phyloP scores from a whole-genome alignment of 148 eudicot genomes.

The Rhododendron vialii region DNA sequence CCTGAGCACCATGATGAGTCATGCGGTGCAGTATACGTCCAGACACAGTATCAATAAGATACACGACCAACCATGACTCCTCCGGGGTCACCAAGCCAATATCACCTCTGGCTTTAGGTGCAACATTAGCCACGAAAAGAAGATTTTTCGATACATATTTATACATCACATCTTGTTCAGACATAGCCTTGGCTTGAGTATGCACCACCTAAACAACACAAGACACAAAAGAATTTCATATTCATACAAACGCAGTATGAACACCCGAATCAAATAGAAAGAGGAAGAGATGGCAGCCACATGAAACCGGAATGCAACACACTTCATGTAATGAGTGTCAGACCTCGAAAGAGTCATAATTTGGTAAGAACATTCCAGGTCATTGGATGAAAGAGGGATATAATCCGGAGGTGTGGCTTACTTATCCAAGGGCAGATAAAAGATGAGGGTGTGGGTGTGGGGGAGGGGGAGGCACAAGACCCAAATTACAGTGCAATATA shows the following conservation, averaged over 20 bases:
- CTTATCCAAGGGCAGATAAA: background rate
- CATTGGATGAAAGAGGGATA: background rate
- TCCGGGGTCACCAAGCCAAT: slow-evolving; percentile 92
- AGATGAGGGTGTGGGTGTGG: background rate
- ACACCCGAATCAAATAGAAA: background rate
- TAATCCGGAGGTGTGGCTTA: background rate
- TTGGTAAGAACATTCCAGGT: background rate
- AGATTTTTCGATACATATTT: slow-evolving; percentile 87
- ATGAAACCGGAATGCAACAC: background rate
- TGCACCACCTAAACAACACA: slow-evolving; percentile 69
- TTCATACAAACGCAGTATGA: background rate
- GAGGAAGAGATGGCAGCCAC: background rate
- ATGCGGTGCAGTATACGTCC: slow-evolving; percentile 90
- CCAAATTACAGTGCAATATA: background rate
- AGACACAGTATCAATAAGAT: slow-evolving; percentile 90
- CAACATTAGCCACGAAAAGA: slow-evolving; percentile 78
- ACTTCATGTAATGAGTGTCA: background rate
- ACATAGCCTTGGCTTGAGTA: slow-evolving; percentile 86
- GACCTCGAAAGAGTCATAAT: background rate
- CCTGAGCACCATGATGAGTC: slow-evolving; percentile 93
- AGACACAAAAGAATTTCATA: background rate
- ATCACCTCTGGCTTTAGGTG: slow-evolving; percentile 83
- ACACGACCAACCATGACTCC: slow-evolving; percentile 77
- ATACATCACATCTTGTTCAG: slow-evolving; percentile 90
- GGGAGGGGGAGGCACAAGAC: background rate